These are phyloP conservation scores for Dalbergia cultrata DNA, from an alignment of 306 rosid species.

Conservation along the genomic window DNA sequence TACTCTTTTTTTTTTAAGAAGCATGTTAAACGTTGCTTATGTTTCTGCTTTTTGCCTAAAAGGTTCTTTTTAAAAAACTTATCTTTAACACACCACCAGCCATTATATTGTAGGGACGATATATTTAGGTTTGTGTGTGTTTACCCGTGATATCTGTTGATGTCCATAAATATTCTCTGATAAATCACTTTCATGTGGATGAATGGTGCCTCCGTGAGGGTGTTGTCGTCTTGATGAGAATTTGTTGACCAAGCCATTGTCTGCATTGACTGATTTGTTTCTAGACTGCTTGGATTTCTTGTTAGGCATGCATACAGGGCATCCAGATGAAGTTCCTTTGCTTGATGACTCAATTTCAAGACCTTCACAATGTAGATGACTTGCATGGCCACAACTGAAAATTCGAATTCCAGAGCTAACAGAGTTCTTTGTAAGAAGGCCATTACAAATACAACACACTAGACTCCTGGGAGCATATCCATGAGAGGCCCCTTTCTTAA, in stretches of 20 bases:
- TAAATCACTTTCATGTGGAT: slow-evolving; percentile 68
- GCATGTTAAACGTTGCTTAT: too few species aligned
- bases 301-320: slow-evolving; percentile 90
- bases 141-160: slow-evolving; percentile 88
- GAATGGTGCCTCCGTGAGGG: slow-evolving; percentile 62
- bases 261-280: slow-evolving; percentile 64
- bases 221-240: slow-evolving; percentile 61
- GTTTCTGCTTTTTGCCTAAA: not conserved
- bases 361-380: slow-evolving; percentile 88
- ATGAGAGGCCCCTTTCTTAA: slow-evolving; percentile 95
- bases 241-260: slow-evolving; percentile 70
- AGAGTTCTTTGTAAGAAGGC: slow-evolving; percentile 70
- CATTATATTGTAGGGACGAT: slow-evolving; percentile 15
- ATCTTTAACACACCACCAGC: too few species aligned
- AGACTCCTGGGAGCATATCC: slow-evolving; percentile 85
- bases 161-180: slow-evolving; percentile 66
- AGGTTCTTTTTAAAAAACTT: not conserved
- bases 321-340: slow-evolving; percentile 66
- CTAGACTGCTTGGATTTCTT: slow-evolving; percentile 72
- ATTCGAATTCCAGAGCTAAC: slow-evolving; percentile 75
- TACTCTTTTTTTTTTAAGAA: too few species aligned
- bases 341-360: slow-evolving; percentile 66
- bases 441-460: slow-evolving; percentile 77
- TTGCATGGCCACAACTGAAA: slow-evolving; percentile 94
- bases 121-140: slow-evolving; percentile 23